A percentile compares a stretch with the other conserved stretches of the same genome.
phyloP scores from a whole-genome alignment of 176 grass and related monocot species.

The Eragrostis nindensis region DNA sequence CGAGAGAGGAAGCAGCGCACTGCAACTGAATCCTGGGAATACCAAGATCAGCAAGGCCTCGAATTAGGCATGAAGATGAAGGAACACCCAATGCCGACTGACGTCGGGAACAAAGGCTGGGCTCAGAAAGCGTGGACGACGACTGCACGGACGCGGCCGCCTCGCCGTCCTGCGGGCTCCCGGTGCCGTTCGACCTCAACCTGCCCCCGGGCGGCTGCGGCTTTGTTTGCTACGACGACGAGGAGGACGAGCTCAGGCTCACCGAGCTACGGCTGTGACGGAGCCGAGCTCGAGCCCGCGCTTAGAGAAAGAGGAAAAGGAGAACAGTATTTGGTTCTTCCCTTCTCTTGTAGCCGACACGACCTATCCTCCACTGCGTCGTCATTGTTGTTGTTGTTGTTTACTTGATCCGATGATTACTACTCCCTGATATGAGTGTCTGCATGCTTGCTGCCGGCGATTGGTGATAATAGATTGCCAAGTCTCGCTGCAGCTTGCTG shows the following conservation, averaged over 20 bases:
- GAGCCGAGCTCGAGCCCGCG: not conserved
- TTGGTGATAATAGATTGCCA: conserved; percentile 15
- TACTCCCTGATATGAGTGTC: conserved; percentile 23
- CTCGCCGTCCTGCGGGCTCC: conserved; percentile 34
- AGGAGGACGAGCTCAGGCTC: conserved; percentile 48
- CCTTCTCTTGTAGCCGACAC: conserved; percentile 57
- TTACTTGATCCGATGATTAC: conserved; percentile 49
- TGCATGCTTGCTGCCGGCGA: conserved; percentile 30
- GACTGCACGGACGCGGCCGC: conserved; percentile 57
- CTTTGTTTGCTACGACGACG: conserved; percentile 1
- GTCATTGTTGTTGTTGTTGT: conserved; percentile 29
- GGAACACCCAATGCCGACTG: too few relatives aligned
- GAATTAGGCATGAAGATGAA: too few relatives aligned
- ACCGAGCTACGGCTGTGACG: conserved; percentile 64
- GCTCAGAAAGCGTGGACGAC: conserved; percentile 66
- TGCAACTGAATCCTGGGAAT: too few relatives aligned
- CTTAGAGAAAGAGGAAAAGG: conserved; percentile 58
- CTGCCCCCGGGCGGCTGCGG: conserved; percentile 27
- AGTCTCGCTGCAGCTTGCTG: conserved; percentile 19
- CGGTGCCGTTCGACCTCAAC: conserved; percentile 70
- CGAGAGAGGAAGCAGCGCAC: too few relatives aligned
- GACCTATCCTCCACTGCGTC: not conserved
- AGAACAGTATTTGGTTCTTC: conserved; percentile 71
- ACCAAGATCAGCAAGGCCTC: too few relatives aligned
- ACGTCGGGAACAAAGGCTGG: too few relatives aligned